These are phyloP conservation scores for Sporothrix pallida DNA, from an alignment of 2,329 filamentous ascomycete genomes.

Conservation along the genomic window DNA sequence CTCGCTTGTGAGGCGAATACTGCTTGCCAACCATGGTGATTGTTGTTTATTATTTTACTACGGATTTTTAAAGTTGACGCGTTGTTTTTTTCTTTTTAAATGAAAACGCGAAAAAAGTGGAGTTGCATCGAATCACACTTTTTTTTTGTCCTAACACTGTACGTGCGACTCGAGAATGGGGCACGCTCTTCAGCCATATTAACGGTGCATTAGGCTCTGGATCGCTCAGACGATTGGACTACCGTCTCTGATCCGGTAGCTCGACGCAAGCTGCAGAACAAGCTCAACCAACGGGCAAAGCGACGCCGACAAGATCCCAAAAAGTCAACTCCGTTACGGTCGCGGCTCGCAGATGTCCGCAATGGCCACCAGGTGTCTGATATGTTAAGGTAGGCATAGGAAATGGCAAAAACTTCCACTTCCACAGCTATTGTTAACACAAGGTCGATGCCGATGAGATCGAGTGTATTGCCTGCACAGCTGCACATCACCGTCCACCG, in stretches of 20 bases:
- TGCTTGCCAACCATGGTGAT: no score
- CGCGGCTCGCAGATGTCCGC: background rate
- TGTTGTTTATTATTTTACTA: no score
- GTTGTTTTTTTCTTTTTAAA: no score
- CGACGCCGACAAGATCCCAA: background rate
- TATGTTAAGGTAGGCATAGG: background rate
- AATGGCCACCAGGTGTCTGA: background rate
- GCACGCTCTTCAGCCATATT: background rate
- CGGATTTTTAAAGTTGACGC: no score
- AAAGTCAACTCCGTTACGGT: constrained; percentile 13
- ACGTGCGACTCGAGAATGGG: background rate
- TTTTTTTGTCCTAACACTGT: no score
- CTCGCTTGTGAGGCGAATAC: no score
- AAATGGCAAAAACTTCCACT: background rate
- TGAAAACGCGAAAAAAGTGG: no score
- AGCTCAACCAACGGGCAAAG: constrained; percentile 3
- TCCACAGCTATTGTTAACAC: no score
- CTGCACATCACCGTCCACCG: background rate
- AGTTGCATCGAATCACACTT: no score
- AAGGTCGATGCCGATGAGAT: background rate
- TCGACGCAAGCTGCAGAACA: constrained; percentile 13
- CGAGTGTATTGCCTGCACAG: background rate
- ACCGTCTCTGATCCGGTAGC: background rate
- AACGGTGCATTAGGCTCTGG: background rate
- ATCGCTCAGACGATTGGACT: background rate